Evolutionary conservation across 208 protist genomes (phyloP), one percentile per base, ranked within the genome.

Genomic region (Zelonia costaricensis): DNA sequence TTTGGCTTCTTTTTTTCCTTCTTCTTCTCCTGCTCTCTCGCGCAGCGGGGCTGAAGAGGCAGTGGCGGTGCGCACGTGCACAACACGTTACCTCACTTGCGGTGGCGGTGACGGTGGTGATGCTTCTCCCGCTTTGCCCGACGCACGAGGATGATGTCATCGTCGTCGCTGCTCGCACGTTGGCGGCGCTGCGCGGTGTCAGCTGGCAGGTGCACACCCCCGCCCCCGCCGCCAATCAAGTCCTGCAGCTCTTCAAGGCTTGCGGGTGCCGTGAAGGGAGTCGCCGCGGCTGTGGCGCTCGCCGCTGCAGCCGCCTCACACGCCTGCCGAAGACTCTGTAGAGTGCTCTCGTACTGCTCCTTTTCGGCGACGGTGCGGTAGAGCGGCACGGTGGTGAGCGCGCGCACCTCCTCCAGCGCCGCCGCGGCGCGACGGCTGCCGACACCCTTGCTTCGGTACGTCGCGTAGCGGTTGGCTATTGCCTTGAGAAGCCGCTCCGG

Each of bases 231-330:
- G 4, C 58, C 58, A 12, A 73, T 73, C 13, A 73, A 30, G 16
- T 65, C 42, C 4, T 58, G 66, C 52, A 73, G 40, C 40, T 73
- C 66, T 22, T 73, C 66, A 39, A 73, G 65, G 36, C 58, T 73
- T 9, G 52, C 58, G 15, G 47, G 25, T 2, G 27, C 40, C 1
- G 56, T 16, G 1, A 40, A 38, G 10, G 40, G n/a, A 31, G 5
- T 9, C 23, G 45, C 30, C 15, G 55, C 35, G 40, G 15, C 22
- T 1, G 20, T 45, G 2, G 20, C 12, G 20, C 16, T 27, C 1
- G 27, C 35, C 2, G 13, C 64, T n/a, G 10, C 35, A 0, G 45
- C 35, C 5, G 25, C 28, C 5, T 35, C 35, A 0, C 49, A 18
- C 6, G 55, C 20, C 2, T 49, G 43, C 10, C 15, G 38, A 2